Evolutionary conservation across 2,329 filamentous ascomycete species (phyloP), one percentile per base, ranked within the genome.

Genomic region (Dryadomyces quercus-mongolicae): DNA sequence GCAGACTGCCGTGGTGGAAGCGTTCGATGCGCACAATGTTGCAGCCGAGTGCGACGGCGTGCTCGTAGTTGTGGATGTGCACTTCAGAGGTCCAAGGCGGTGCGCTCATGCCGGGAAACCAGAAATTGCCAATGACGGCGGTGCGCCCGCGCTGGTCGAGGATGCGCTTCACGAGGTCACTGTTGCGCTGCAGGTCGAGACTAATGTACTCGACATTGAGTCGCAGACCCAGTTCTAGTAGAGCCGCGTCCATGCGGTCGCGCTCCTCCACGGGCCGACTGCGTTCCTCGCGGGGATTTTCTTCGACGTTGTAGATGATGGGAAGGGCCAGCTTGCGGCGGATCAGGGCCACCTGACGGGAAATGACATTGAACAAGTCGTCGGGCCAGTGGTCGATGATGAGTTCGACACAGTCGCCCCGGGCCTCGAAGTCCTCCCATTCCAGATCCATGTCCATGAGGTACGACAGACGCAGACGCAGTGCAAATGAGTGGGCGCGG

Each of bases 201-300:
- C 78, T 81, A 52, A 82, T 62, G 59, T 81, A 87, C 53, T 86
- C 83, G 2, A 84, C 81, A 1, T 78, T 81, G 47, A 87, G 72
- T 15, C 83, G 78, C 21, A 86, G 67, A 5, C 82, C 84, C 57
- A 85, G 80, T 44, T 79, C 73, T 21, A 85, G 70, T 31, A 86
- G 67, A 54, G 77, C 72, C 15, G 80, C 66, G 60, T 85, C 84
- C 52, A 71, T 64, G 7, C 64, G 51, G 53, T 71, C 64, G 54
- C 65, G 69, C 56, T 74, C 71, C 13, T 69, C 67, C 3, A 62
- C 59, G 2, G 66, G 44, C 36, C 71, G 64, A 43, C 63, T 63
- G n/a, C 69, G 65, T 60, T 72, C 70, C 43, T 69, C 70, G 21
- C 71, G 69, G 0, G 71, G 71, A 42, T 68, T 67, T 53, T 77